Percentiles rank a stretch among this genome's conserved stretches.
Evolutionary conservation across 257 asterid genomes (phyloP).

Genomic region (Ilex aquifolium): DNA sequence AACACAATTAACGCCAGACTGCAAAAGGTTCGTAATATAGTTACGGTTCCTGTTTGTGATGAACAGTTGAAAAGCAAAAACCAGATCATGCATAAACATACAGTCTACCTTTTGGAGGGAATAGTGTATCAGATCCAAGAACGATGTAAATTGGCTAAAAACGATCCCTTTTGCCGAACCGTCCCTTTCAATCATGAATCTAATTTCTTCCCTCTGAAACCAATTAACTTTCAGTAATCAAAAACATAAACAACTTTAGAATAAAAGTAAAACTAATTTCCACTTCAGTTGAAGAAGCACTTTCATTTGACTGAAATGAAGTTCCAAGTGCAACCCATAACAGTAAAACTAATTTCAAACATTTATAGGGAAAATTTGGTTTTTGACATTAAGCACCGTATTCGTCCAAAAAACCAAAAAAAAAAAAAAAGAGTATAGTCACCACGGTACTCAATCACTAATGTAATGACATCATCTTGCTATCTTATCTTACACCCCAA

Average conservation of each 20-base stretch:
- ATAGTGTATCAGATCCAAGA: conserved; percentile 87
- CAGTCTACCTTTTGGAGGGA: conserved; percentile 69
- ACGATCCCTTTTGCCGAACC: conserved; percentile 97
- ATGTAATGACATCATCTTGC: no score
- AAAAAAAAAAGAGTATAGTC: no score
- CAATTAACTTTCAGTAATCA: conserved; percentile 16
- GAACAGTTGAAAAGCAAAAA: conserved; percentile 12
- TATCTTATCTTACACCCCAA: no score
- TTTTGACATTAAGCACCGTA: no score
- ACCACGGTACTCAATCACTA: no score
- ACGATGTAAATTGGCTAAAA: conserved; percentile 93
- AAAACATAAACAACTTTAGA: conserved; percentile 3
- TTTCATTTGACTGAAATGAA: no score
- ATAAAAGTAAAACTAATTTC: not conserved
- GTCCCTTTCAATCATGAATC: conserved; percentile 91
- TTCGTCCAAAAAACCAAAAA: no score
- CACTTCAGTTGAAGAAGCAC: no score
- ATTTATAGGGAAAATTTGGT: no score
- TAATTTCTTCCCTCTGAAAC: conserved; percentile 87
- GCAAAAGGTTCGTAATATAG: conserved; percentile 14
- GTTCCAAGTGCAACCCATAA: no score
- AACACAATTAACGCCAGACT: conserved; percentile 82
- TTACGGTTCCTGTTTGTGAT: conserved; percentile 5
- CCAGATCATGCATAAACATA: not conserved
- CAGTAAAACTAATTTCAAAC: no score